These are phyloP conservation scores for Aphanomyces euteiches DNA, from an alignment of 352 stramenopile species.

Conservation along the genomic window DNA sequence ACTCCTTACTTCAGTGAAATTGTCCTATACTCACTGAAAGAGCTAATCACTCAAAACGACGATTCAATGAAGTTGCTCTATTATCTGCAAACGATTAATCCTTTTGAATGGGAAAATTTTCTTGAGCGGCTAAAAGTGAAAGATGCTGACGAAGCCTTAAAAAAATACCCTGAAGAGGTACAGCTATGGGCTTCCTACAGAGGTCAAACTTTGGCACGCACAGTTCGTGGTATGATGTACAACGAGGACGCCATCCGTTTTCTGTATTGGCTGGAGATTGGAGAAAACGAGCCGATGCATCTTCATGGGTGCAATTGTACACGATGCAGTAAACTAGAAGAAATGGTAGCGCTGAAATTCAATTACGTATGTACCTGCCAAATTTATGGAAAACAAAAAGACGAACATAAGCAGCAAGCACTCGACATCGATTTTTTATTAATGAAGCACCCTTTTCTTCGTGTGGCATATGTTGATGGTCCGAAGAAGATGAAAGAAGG, in stretches of 20 bases:
- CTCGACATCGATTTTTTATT: slow-evolving; percentile 97
- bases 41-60: slow-evolving; percentile 79
- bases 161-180: slow-evolving; percentile 78
- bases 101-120: slow-evolving; percentile 86
- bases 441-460: slow-evolving; percentile 93
- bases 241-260: slow-evolving; percentile 88
- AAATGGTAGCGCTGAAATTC: slow-evolving; percentile 83
- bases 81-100: slow-evolving; percentile 85
- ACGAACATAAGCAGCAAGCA: slow-evolving; percentile 15
- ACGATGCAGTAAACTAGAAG: slow-evolving; percentile 53
- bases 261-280: slow-evolving; percentile 84
- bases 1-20: slow-evolving; percentile 89
- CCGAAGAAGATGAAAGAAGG: slow-evolving; percentile 31
- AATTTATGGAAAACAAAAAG: slow-evolving; percentile 76
- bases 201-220: slow-evolving; percentile 78
- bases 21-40: slow-evolving; percentile 79
- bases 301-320: slow-evolving; percentile 22
- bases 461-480: slow-evolving; percentile 86
- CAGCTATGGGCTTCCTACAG: slow-evolving; percentile 84
- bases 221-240: slow-evolving; percentile 89
- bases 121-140: slow-evolving; percentile 72
- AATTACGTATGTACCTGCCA: slow-evolving; percentile 88
- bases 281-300: slow-evolving; percentile 33
- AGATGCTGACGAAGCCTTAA: slow-evolving; percentile 73
- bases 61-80: slow-evolving; percentile 93